phyloP scores from a whole-genome alignment of 768 basidiomycete species.

The Bullera alba region DNA sequence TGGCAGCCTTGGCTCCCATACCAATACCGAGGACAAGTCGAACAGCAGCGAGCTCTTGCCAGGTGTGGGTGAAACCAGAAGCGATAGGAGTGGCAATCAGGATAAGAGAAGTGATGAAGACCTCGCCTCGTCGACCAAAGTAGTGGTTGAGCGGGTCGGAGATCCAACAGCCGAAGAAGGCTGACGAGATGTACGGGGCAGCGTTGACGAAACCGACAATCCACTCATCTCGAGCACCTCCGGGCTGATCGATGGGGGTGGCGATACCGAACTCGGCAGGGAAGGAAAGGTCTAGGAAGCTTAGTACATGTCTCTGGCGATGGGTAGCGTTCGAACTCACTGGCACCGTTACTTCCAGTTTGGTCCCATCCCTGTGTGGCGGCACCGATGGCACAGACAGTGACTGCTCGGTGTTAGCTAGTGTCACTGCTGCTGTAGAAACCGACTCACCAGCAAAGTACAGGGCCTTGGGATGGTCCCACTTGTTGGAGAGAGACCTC shows the following conservation, averaged over 20 bases:
- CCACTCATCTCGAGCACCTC: conserved; percentile 20
- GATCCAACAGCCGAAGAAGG: no score
- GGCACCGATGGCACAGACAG: conserved; percentile 19
- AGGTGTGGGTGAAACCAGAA: conserved; percentile 35
- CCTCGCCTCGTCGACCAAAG: conserved; percentile 56
- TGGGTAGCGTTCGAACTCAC: not conserved
- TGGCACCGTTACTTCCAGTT: conserved; percentile 41
- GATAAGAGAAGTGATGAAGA: conserved; percentile 52
- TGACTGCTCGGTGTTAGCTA: not conserved
- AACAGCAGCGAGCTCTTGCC: conserved; percentile 30
- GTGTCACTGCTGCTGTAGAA: conserved; percentile 18
- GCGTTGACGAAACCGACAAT: conserved; percentile 34
- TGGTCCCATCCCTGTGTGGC: conserved; percentile 38
- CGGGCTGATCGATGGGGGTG: not conserved
- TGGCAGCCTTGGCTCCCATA: conserved; percentile 43
- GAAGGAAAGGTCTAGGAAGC: conserved; percentile 32
- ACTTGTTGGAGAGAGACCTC: conserved; percentile 38
- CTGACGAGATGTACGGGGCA: conserved; percentile 5
- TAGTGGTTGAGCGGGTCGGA: conserved; percentile 61
- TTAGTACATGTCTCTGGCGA: no score
- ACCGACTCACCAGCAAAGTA: no score
- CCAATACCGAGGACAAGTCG: conserved; percentile 39
- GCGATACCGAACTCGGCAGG: conserved; percentile 44
- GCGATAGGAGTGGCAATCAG: conserved; percentile 49
- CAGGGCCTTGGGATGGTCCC: no score